Evolutionary conservation across 1,284 basidiomycete genomes (phyloP), one percentile per base, ranked within the genome.

Genomic region (Sutorius eximius): DNA sequence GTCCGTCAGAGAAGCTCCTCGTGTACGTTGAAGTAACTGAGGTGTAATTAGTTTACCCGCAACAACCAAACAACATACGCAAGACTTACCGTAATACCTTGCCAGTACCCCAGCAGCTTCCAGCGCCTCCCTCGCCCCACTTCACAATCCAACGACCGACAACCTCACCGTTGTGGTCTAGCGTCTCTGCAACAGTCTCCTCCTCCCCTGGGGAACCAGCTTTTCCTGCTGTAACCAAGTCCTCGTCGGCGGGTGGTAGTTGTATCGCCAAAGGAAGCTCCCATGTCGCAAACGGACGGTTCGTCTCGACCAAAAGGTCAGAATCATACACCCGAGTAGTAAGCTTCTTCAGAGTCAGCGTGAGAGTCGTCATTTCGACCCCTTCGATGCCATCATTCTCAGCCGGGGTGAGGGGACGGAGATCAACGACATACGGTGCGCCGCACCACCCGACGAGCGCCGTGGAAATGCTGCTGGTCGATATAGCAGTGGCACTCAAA

Each of bases 1-100:
- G 37, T 16, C 30, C 27, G 49, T 69, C 56, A 69, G 16, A 93
- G 68, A 27, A 92, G 72, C 66, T 93, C 90, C 66, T 91, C 86
- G 61, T 93, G 91, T 33, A 94, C 88, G 62, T 92, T 91, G 70
- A 93, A 94, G 66, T 90, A 77, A 57, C 91, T 87, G 57, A 30
- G 6, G 7, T 7, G 16, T 50, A 45, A 15, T 46, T 52, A 53
- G 51, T 12, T 34, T 40, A 12, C 22, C 29, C 11, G 40, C 24
- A 42, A 34, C 11, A 27, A 49, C 49, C 22, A 30, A 34, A 44
- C 47, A 27, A 22, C 22, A 45, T 45, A 44, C 43, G 15, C 65
- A 27, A 27, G 24, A 27, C 81, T 61, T 65, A 91, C 91, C 84
- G 77, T 49, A 82, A 75, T 12, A 90, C 75, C 43, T 74, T 75